Evolutionary conservation across 495 filamentous ascomycete species (phyloP).

Genomic region (Lasiosphaeriaceae sp.): DNA sequence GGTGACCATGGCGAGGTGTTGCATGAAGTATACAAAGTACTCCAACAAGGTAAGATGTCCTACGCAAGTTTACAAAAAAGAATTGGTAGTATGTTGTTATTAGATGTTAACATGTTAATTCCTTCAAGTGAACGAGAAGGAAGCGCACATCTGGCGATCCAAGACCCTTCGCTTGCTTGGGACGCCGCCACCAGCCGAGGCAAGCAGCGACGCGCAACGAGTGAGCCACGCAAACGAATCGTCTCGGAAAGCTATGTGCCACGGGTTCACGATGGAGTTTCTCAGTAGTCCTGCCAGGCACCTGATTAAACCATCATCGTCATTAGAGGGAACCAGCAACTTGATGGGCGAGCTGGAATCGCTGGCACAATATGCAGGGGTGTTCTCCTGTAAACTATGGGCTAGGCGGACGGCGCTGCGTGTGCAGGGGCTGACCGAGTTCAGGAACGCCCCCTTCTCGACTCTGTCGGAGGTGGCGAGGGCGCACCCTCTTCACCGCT

Average conservation of each 20-base stretch:
- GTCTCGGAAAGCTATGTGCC: neutral
- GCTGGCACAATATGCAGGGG: neutral
- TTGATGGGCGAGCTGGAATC: neutral
- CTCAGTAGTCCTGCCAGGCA: neutral
- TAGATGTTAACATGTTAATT: neutral
- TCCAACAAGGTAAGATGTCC: neutral
- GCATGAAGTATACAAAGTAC: neutral
- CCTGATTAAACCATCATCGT: neutral
- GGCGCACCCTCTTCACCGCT: constrained; percentile 3
- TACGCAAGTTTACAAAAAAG: no score
- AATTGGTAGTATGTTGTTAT: no score
- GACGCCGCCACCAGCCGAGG: neutral
- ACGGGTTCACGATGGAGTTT: neutral
- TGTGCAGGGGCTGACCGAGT: neutral
- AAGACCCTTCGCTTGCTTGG: constrained; percentile 3
- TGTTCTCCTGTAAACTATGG: neutral
- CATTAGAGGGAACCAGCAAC: neutral
- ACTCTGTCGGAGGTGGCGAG: neutral
- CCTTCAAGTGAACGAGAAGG: neutral
- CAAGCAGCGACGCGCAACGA: neutral
- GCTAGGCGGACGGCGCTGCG: neutral
- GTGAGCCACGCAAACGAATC: neutral
- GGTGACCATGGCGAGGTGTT: neutral
- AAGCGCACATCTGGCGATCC: constrained; percentile 3
- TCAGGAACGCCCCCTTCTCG: neutral